These are phyloP conservation scores for Kwoniella botswanensis DNA, from an alignment of 768 basidiomycete genomes.

Conservation along the genomic window DNA sequence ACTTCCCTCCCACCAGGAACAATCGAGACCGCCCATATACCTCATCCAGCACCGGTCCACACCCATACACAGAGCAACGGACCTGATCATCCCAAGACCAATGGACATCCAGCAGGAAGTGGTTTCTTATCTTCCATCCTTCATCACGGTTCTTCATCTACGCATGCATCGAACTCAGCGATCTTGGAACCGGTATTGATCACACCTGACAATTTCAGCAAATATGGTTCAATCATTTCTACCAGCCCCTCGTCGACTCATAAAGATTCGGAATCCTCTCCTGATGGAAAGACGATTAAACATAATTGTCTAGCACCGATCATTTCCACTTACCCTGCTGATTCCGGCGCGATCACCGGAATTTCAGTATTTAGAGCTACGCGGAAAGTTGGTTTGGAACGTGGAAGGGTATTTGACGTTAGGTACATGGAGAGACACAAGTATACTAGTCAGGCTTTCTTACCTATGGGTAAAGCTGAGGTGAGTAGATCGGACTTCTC, in stretches of 20 bases:
- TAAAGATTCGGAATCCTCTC: conserved; percentile 74
- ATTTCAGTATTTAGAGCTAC: conserved; percentile 85
- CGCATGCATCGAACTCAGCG: not conserved
- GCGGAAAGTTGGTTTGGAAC: conserved; percentile 63
- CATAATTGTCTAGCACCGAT: conserved; percentile 85
- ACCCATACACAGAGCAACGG: conserved; percentile 1
- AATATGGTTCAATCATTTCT: conserved; percentile 88
- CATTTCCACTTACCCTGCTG: conserved; percentile 66
- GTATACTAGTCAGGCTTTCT: conserved; percentile 88
- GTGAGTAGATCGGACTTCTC: conserved; percentile 32
- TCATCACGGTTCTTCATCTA: not conserved
- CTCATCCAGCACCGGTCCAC: not conserved
- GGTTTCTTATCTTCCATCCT: conserved; percentile 10
- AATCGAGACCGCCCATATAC: not conserved
- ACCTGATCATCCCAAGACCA: not conserved
- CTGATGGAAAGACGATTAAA: conserved; percentile 82
- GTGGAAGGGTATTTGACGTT: conserved; percentile 65
- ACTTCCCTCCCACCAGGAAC: not conserved
- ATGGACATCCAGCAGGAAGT: not conserved
- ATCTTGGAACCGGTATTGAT: conserved; percentile 63
- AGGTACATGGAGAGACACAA: conserved; percentile 82
- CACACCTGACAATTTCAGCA: conserved; percentile 78
- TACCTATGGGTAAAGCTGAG: conserved; percentile 77
- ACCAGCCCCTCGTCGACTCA: conserved; percentile 71
- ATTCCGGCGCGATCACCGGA: conserved; percentile 66